Percentiles rank a stretch among this genome's conserved stretches.
These are phyloP conservation scores for Penicillium sp. DNA, from an alignment of 2,329 filamentous ascomycete species.

Conservation along the genomic window DNA sequence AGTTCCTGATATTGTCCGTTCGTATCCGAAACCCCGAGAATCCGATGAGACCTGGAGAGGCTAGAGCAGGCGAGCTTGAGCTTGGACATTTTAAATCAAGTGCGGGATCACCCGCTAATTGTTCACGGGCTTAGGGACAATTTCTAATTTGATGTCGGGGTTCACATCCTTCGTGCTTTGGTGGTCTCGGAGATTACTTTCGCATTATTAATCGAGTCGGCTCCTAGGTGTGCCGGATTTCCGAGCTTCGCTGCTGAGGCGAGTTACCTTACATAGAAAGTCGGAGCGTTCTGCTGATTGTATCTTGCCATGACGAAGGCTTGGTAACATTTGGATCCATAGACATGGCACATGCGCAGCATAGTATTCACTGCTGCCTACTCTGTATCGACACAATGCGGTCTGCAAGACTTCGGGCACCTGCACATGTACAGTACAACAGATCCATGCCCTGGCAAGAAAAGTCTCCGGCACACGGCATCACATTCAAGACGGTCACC, in stretches of 20 bases:
- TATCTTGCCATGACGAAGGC: neutral
- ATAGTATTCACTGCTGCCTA: neutral
- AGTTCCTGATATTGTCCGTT: neutral
- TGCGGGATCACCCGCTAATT: neutral
- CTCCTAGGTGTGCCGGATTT: neutral
- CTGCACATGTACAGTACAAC: neutral
- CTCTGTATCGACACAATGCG: neutral
- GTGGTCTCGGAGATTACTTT: neutral
- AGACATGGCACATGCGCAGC: neutral
- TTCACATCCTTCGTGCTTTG: neutral
- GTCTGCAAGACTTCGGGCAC: neutral
- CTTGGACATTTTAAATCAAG: neutral
- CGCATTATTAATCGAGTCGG: neutral
- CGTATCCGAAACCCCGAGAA: no score
- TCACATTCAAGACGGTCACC: neutral
- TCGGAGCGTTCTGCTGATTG: no score
- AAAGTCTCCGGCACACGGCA: neutral
- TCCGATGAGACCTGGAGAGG: no score
- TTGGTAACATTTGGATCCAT: neutral
- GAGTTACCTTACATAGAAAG: neutral
- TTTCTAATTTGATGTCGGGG: neutral
- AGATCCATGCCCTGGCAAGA: neutral
- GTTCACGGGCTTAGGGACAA: neutral
- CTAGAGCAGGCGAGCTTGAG: neutral
- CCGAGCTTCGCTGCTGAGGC: no score